Evolutionary conservation across 73 alveolate species (phyloP).

Genomic region (Uronychia setigera): DNA sequence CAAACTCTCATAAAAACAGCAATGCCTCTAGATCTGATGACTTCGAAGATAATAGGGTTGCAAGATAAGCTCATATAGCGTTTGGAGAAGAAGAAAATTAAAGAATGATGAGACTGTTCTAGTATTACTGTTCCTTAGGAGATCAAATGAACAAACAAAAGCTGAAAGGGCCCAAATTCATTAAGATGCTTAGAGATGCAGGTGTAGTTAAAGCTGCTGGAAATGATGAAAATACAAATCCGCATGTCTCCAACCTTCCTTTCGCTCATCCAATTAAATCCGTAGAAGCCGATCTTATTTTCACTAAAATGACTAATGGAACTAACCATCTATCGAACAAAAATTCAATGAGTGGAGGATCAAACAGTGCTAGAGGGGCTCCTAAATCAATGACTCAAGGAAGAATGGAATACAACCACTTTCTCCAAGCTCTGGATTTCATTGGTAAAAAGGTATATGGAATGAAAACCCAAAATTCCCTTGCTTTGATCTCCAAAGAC

Average conservation of each 20-base stretch:
- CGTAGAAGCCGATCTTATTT: slow-evolving; percentile 72
- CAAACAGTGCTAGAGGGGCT: background rate
- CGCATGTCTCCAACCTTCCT: background rate
- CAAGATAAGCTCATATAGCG: background rate
- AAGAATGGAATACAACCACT: slow-evolving; percentile 68
- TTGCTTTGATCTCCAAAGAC: slow-evolving; percentile 32
- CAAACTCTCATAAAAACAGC: background rate
- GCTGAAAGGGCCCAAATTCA: slow-evolving; percentile 64
- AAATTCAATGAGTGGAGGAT: background rate
- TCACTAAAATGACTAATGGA: slow-evolving; percentile 41
- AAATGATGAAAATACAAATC: background rate
- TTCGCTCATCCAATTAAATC: slow-evolving; percentile 3
- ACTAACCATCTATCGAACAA: background rate
- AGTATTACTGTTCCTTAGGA: slow-evolving; percentile 67
- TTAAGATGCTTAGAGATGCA: slow-evolving; percentile 65
- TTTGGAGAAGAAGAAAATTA: background rate
- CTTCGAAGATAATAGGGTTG: background rate
- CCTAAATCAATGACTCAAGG: background rate
- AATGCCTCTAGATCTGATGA: no score
- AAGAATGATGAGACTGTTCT: slow-evolving; percentile 37
- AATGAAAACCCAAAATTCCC: slow-evolving; percentile 7
- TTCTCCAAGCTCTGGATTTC: slow-evolving; percentile 54
- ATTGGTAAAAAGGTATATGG: slow-evolving; percentile 54
- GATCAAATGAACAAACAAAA: slow-evolving; percentile 63
- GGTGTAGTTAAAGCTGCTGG: slow-evolving; percentile 24